Percentiles rank a stretch among this genome's conserved stretches.
Evolutionary conservation across 768 basidiomycete genomes (phyloP).

Genomic region (Collybia sp.): DNA sequence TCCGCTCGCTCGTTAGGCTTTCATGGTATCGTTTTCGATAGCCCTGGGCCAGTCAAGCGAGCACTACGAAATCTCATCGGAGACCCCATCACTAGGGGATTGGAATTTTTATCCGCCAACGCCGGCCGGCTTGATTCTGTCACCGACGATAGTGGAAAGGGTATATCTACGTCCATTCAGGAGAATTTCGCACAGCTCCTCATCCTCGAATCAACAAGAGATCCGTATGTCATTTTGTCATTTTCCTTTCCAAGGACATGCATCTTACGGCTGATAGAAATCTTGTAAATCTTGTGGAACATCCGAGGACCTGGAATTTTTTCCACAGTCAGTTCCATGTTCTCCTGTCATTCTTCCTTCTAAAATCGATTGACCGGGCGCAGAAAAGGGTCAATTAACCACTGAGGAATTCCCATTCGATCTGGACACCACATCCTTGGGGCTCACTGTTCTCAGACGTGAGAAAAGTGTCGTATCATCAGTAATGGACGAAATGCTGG

Average conservation of each 20-base stretch:
- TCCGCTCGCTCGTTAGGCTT: slow-evolving; percentile 54
- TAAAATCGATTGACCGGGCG: slow-evolving; percentile 1
- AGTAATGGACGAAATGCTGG: slow-evolving; percentile 56
- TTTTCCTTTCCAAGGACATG: not conserved
- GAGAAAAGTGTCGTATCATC: slow-evolving; percentile 27
- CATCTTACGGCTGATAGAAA: slow-evolving; percentile 20
- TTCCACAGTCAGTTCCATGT: slow-evolving; percentile 33
- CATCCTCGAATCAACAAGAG: slow-evolving; percentile 46
- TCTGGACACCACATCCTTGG: slow-evolving; percentile 56
- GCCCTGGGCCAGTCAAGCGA: slow-evolving; percentile 33
- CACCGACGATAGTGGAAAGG: slow-evolving; percentile 27
- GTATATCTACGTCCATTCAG: slow-evolving; percentile 27
- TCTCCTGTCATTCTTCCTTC: not conserved
- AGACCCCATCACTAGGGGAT: slow-evolving; percentile 40
- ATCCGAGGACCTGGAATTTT: slow-evolving; percentile 48
- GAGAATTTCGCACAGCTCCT: slow-evolving; percentile 61
- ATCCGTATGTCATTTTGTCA: slow-evolving; percentile 27
- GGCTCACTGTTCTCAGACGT: slow-evolving; percentile 34
- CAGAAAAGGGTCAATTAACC: slow-evolving; percentile 36
- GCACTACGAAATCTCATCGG: slow-evolving; percentile 42
- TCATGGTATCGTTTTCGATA: slow-evolving; percentile 48
- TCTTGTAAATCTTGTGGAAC: slow-evolving; percentile 39
- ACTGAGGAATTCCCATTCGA: slow-evolving; percentile 49
- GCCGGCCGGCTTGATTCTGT: slow-evolving; percentile 38
- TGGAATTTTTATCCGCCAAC: slow-evolving; percentile 32